Evolutionary conservation across 768 basidiomycete species (phyloP).

Genomic region (Nidularia pulvinata): DNA sequence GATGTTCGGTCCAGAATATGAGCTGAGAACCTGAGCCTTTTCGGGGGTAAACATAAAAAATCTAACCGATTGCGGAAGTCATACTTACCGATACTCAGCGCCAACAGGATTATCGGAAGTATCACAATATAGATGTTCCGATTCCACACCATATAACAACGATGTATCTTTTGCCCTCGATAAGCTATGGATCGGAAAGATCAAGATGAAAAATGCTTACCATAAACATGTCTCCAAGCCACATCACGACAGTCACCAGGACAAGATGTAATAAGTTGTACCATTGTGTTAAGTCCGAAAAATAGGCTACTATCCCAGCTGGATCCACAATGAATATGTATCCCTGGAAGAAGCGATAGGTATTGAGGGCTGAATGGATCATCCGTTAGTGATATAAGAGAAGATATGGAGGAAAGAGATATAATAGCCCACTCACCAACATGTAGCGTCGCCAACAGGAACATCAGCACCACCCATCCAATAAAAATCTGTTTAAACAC

Average conservation of each 20-base stretch:
- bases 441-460: no score
- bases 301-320: slow-evolving; percentile 6
- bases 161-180: slow-evolving; percentile 5
- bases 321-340: slow-evolving; percentile 9
- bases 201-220: slow-evolving; percentile 15
- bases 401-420: no score
- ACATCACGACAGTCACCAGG: slow-evolving; percentile 3
- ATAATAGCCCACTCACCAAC: no score
- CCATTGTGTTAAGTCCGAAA: slow-evolving; percentile 13
- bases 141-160: slow-evolving; percentile 8
- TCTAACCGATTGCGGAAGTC: not conserved
- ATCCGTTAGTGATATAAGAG: no score
- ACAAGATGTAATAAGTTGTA: slow-evolving; percentile 10
- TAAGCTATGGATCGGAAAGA: slow-evolving; percentile 7
- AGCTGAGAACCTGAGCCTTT: not conserved
- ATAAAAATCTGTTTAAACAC: no score
- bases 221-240: not conserved
- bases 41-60: not conserved
- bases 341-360: slow-evolving; percentile 12
- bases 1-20: slow-evolving; percentile 2
- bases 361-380: slow-evolving; percentile 8
- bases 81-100: slow-evolving; percentile 6
- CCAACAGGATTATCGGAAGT: slow-evolving; percentile 5
- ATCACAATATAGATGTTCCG: slow-evolving; percentile 3
- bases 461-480: no score